Evolutionary conservation across 495 filamentous ascomycete genomes (phyloP).

Genomic region (Xanthoparmelia taractica): DNA sequence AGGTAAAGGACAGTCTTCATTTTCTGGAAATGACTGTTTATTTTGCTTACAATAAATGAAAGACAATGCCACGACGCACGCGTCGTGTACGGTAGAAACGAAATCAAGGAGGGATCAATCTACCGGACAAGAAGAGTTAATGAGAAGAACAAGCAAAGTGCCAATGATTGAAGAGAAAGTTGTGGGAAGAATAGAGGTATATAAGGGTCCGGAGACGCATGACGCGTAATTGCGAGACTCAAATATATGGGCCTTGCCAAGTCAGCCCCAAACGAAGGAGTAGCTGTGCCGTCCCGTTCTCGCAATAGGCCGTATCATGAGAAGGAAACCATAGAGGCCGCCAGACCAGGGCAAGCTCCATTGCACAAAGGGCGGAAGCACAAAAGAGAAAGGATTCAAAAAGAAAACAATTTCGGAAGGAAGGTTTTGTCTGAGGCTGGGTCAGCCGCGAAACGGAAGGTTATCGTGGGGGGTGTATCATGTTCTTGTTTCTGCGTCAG

Average conservation of each 20-base stretch:
- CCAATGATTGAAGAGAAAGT: background rate
- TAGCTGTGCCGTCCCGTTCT: background rate
- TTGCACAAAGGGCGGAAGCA: background rate
- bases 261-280: background rate
- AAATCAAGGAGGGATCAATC: too few species aligned
- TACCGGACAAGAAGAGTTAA: background rate
- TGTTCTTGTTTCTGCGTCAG: background rate
- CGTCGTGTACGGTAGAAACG: background rate
- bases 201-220: background rate
- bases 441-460: background rate
- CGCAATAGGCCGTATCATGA: background rate
- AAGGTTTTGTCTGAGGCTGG: background rate
- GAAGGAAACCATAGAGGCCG: background rate
- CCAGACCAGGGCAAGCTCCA: too few species aligned
- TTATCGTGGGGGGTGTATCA: slow-evolving; percentile 3
- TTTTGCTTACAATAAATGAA: background rate
- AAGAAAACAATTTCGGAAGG: background rate
- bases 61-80: background rate
- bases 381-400: background rate
- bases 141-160: background rate
- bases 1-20: background rate
- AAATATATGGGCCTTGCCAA: background rate
- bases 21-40: background rate
- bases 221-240: background rate
- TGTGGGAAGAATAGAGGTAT: background rate